Percentiles rank a stretch among this genome's conserved stretches.
Conservation (phyloP, 73 alveolate species). For the Paramecium tetraurelia region DNA sequence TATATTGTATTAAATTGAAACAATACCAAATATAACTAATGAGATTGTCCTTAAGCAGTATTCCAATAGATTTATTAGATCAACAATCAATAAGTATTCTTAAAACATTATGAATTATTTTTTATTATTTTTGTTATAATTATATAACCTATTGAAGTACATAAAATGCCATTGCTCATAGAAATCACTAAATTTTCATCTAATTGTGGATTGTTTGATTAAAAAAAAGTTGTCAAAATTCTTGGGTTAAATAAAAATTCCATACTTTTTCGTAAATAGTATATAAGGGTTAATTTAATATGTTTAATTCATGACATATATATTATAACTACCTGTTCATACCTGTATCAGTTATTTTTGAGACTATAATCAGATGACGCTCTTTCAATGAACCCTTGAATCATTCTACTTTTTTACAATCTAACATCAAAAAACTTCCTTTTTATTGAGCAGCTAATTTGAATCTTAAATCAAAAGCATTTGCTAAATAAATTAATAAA, state of each 20-base stretch:
- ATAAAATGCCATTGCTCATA: no score
- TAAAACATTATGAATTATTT: neutral
- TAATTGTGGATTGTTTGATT: no score
- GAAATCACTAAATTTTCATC: no score
- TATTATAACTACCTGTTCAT: neutral
- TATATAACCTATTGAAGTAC: neutral
- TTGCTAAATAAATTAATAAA: neutral
- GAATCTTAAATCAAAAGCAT: neutral
- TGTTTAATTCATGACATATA: neutral
- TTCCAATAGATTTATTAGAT: neutral
- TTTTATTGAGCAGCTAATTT: neutral
- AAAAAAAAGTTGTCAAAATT: no score
- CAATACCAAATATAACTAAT: neutral
- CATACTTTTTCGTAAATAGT: no score
- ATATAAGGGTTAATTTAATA: no score
- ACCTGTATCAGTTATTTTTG: neutral
- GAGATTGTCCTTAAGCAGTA: neutral
- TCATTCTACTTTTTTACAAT: neutral
- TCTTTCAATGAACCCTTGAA: neutral
- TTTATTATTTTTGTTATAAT: neutral
- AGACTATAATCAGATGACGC: neutral
- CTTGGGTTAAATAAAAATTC: no score
- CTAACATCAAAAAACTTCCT: neutral
- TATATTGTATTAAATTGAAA: neutral
- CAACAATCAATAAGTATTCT: neutral